Conservation (phyloP, 192 early-diverging fungal species). For the Chytriomyces sp. region DNA sequence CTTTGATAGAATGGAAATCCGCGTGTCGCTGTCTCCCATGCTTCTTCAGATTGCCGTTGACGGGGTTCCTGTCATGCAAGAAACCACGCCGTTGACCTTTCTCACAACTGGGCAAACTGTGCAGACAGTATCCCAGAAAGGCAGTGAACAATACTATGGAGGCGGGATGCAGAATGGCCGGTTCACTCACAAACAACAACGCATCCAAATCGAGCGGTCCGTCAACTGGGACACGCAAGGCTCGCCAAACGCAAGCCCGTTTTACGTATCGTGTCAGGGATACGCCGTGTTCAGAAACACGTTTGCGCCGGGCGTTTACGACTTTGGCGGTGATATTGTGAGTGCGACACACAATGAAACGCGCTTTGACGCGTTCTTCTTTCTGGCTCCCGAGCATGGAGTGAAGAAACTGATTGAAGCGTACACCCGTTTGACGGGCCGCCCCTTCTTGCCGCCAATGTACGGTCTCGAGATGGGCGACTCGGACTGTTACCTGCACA, state of each 20-base stretch:
- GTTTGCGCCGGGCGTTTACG: constrained; percentile 16
- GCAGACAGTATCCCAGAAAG: background rate
- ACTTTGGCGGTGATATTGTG: background rate
- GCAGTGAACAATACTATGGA: constrained; percentile 17
- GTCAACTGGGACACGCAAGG: constrained; percentile 8
- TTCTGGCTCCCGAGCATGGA: background rate
- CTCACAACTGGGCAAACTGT: background rate
- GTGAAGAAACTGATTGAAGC: constrained; percentile 1
- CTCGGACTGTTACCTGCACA: constrained; percentile 14
- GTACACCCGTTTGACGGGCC: constrained; percentile 17
- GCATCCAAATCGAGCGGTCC: constrained; percentile 15
- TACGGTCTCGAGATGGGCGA: constrained; percentile 23
- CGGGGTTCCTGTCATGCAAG: too few species aligned
- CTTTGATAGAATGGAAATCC: too few species aligned
- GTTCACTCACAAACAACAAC: constrained; percentile 11
- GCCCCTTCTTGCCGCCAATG: constrained; percentile 16
- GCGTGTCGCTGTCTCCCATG: too few species aligned
- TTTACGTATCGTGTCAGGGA: constrained; percentile 18
- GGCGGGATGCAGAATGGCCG: constrained; percentile 25
- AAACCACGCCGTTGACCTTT: too few species aligned
- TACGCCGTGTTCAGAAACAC: constrained; percentile 30
- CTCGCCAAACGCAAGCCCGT: constrained; percentile 7
- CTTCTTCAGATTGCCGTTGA: too few species aligned
- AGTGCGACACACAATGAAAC: constrained; percentile 14
- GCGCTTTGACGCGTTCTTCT: constrained; percentile 17